Evolutionary conservation across 768 basidiomycete genomes (phyloP).

Genomic region (Tremella mesenterica): DNA sequence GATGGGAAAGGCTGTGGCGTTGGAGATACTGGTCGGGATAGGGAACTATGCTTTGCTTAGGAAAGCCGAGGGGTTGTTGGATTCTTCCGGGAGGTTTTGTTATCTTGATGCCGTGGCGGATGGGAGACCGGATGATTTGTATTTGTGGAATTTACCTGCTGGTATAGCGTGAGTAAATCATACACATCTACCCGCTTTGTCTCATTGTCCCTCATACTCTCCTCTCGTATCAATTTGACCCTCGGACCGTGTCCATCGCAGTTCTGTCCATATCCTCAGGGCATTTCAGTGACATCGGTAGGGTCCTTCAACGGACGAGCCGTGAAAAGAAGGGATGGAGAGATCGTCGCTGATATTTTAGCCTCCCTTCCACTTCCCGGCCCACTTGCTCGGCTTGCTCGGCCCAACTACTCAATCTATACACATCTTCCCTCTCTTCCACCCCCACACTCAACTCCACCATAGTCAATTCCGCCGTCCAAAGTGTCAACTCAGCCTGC

Average conservation of each 20-base stretch:
- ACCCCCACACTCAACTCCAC: conserved; percentile 29
- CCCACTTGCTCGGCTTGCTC: conserved; percentile 38
- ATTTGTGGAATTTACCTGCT: conserved; percentile 30
- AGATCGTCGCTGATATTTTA: conserved; percentile 1
- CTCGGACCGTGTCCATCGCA: neutral
- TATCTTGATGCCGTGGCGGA: conserved; percentile 25
- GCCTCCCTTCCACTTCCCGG: conserved; percentile 22
- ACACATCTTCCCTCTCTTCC: conserved; percentile 9
- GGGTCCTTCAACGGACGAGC: too few relatives aligned
- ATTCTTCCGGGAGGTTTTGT: conserved; percentile 30
- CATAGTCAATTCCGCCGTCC: conserved; percentile 20
- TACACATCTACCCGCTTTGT: too few relatives aligned
- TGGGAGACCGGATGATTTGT: conserved; percentile 30
- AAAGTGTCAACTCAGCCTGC: conserved; percentile 25
- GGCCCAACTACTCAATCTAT: conserved; percentile 17
- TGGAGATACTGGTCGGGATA: conserved; percentile 16
- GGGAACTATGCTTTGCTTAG: conserved; percentile 28
- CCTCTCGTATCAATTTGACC: neutral
- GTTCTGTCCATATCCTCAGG: neutral
- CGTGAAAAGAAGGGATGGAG: too few relatives aligned
- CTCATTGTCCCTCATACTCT: neutral
- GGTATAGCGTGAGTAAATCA: conserved; percentile 36
- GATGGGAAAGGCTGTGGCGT: conserved; percentile 12
- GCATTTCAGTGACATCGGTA: neutral
- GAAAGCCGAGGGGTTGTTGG: conserved; percentile 12